Conservation (phyloP, 495 filamentous ascomycete species). For the Chaetomium cochliodes region DNA sequence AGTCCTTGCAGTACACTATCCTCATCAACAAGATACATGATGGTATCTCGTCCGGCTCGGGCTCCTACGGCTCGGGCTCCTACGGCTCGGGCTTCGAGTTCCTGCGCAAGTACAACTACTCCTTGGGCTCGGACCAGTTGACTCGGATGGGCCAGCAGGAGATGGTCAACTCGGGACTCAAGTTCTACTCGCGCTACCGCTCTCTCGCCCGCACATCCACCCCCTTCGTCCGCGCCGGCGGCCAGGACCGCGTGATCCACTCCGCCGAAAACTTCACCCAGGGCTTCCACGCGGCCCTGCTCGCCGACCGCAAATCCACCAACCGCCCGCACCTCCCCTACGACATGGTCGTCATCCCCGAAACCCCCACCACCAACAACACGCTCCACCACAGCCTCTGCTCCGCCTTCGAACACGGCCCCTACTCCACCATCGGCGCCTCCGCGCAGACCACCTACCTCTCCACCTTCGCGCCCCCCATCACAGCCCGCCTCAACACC, state of each 20-base stretch:
- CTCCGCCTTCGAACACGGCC: slow-evolving; percentile 56
- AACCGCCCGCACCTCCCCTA: slow-evolving; percentile 46
- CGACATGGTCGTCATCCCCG: slow-evolving; percentile 62
- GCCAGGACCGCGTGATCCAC: slow-evolving; percentile 67
- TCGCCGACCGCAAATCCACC: slow-evolving; percentile 39
- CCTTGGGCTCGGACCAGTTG: slow-evolving; percentile 71
- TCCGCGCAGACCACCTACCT: slow-evolving; percentile 55
- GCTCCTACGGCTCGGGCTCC: slow-evolving; percentile 53
- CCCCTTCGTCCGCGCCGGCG: slow-evolving; percentile 73
- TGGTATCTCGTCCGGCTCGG: slow-evolving; percentile 55
- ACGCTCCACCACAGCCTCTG: slow-evolving; percentile 72
- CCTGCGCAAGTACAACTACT: slow-evolving; percentile 66
- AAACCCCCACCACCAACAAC: slow-evolving; percentile 66
- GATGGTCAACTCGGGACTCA: slow-evolving; percentile 69
- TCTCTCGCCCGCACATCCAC: slow-evolving; percentile 49
- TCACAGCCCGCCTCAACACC: slow-evolving; percentile 60
- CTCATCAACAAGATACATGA: slow-evolving; percentile 61
- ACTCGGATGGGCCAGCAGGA: slow-evolving; percentile 69
- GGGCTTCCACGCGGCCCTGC: slow-evolving; percentile 64
- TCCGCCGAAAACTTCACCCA: slow-evolving; percentile 70
- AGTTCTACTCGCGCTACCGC: slow-evolving; percentile 70
- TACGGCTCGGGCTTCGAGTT: slow-evolving; percentile 63
- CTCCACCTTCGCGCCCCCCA: slow-evolving; percentile 57
- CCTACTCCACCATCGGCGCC: slow-evolving; percentile 46
- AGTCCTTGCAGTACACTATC: slow-evolving; percentile 55